Evolutionary conservation across 495 filamentous ascomycete genomes (phyloP), one percentile per base, ranked within the genome.

Genomic region (Extremus antarcticus): DNA sequence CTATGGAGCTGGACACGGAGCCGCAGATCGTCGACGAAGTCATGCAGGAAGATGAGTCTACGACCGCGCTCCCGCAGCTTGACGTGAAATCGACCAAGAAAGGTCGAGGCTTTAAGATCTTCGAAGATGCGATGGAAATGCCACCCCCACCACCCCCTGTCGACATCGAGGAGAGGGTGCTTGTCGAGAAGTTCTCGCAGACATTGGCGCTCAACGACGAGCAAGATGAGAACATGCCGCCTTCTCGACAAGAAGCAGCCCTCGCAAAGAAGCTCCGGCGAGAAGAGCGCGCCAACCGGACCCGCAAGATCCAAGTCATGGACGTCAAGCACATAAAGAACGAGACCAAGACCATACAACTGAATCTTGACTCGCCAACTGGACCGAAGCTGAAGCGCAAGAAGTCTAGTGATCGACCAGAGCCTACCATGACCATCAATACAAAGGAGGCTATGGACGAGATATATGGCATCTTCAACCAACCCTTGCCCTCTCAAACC

Each of bases 361-460:
- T 88, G 49, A 96, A 95, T 56, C 74, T 96, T 41, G 86, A 87
- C 58, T 96, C 90, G 11, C 90, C 90, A 0, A 85, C 86, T 0
- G 79, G 80, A 15, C 80, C 81, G 1, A 94, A 89, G 66, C 76
- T 88, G 24, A 83, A 77, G 43, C 76, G 80, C 47, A 90, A 87
- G 71, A 87, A 84, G 66, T 77, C 79, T 13, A 68, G 78, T 1
- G 61, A 60, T 7, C 10, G 51, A n/a, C 15, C 61, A 13, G 89
- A 95, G 65, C 87, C 89, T 23, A 98, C 92, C 0, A 96, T 98
- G 90, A 98, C 92, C 1, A 78, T 98, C 58, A 87, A 96, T 64
- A 98, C 92, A 17, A 87, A 82, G 50, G 91, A 90, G 51, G 92
- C 92, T 0, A 95, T 89, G 47, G 90, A 97, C 63, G 94, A 97